phyloP scores from a whole-genome alignment of 768 basidiomycete species.

The Hericium erinaceus region DNA sequence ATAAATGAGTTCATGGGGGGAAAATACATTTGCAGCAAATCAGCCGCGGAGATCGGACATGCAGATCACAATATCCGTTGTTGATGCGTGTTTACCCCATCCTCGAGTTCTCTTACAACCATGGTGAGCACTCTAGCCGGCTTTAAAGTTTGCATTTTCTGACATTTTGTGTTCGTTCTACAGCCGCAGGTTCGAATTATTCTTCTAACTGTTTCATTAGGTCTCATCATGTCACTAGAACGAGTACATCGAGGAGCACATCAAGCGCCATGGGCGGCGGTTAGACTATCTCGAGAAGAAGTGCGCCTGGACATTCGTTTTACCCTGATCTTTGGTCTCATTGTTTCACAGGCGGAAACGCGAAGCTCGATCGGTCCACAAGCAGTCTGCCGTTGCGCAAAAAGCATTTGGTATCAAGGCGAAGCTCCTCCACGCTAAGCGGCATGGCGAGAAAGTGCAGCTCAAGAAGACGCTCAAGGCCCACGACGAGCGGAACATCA shows the following conservation, averaged over 20 bases:
- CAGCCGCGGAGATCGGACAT: too few species aligned
- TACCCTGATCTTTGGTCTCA: background rate
- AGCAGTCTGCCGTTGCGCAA: conserved; percentile 77
- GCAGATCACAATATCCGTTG: background rate
- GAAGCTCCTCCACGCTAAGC: conserved; percentile 93
- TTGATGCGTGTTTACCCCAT: conserved; percentile 1
- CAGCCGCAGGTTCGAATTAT: conserved; percentile 55
- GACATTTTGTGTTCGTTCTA: background rate
- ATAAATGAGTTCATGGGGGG: too few species aligned
- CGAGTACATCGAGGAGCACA: conserved; percentile 99
- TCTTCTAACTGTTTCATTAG: background rate
- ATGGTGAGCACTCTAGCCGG: conserved; percentile 5
- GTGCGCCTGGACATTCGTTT: conserved; percentile 36
- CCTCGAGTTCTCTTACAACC: background rate
- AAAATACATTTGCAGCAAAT: too few species aligned
- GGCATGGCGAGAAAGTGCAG: conserved; percentile 95
- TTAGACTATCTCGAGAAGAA: conserved; percentile 94
- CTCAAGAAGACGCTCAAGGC: conserved; percentile 99
- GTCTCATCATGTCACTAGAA: conserved; percentile 47
- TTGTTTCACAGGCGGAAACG: conserved; percentile 56
- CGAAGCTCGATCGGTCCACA: conserved; percentile 70
- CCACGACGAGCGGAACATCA: conserved; percentile 97
- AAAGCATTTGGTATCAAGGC: conserved; percentile 95
- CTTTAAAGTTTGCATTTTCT: background rate
- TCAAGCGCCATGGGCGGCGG: conserved; percentile 92